Conservation (phyloP, 768 basidiomycete species). For the Pilatotrama ljubarskyi region DNA sequence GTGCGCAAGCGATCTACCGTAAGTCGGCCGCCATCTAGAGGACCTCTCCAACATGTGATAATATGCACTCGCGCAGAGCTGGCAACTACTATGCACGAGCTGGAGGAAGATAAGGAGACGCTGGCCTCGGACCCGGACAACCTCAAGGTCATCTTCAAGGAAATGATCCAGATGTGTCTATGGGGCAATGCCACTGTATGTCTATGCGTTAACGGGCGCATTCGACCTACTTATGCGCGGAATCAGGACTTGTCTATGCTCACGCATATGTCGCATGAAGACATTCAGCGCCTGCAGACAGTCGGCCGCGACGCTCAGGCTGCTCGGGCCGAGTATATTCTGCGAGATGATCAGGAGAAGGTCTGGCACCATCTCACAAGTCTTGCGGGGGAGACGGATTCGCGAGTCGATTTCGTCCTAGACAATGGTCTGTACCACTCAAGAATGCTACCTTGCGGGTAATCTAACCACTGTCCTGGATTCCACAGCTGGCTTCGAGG, state of each 20-base stretch:
- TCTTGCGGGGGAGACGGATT: slow-evolving; percentile 42
- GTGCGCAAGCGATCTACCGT: slow-evolving; percentile 78
- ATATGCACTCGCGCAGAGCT: slow-evolving; percentile 52
- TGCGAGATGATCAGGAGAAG: slow-evolving; percentile 76
- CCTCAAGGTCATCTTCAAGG: slow-evolving; percentile 66
- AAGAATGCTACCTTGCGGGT: neutral
- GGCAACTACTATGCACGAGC: slow-evolving; percentile 67
- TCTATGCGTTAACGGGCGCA: too few species aligned
- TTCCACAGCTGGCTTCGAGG: slow-evolving; percentile 84
- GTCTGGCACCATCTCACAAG: slow-evolving; percentile 73
- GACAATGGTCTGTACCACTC: slow-evolving; percentile 71
- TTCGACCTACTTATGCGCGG: neutral
- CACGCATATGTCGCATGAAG: slow-evolving; percentile 78
- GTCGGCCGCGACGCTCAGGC: slow-evolving; percentile 81
- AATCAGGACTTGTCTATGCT: slow-evolving; percentile 89
- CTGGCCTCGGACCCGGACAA: slow-evolving; percentile 51
- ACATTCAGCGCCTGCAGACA: slow-evolving; percentile 80
- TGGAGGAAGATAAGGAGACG: slow-evolving; percentile 50
- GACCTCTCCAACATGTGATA: neutral
- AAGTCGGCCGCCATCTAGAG: neutral
- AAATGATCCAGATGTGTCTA: slow-evolving; percentile 90
- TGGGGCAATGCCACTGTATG: slow-evolving; percentile 94
- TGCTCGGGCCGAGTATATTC: slow-evolving; percentile 74
- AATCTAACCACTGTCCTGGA: neutral
- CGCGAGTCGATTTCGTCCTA: slow-evolving; percentile 80